Evolutionary conservation across 306 rosid species (phyloP).

Genomic region (Ammopiptanthus mongolicus): DNA sequence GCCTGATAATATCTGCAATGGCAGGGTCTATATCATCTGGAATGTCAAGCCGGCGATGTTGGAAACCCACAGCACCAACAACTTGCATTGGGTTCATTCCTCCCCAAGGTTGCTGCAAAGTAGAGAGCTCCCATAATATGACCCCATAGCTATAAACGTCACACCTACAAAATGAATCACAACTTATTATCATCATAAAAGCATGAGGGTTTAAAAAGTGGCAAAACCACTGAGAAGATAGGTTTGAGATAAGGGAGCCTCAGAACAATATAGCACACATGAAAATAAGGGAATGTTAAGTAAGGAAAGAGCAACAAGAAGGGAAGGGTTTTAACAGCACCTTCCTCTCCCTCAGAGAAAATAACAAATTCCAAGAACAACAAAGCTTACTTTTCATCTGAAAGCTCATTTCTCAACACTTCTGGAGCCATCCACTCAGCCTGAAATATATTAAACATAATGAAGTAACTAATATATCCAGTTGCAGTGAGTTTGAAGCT

Average conservation of each 20-base stretch:
- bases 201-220: not conserved
- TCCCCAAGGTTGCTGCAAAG: slow-evolving; percentile 96
- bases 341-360: not conserved
- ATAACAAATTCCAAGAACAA: slow-evolving; percentile 9
- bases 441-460: slow-evolving; percentile 46
- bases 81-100: slow-evolving; percentile 99
- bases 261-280: not conserved
- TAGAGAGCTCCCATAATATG: slow-evolving; percentile 92
- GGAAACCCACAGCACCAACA: slow-evolving; percentile 99
- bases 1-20: slow-evolving; percentile 68
- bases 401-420: slow-evolving; percentile 94
- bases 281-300: not conserved
- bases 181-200: slow-evolving; percentile 10
- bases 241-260: not conserved
- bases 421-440: slow-evolving; percentile 99
- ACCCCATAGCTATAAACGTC: slow-evolving; percentile 97
- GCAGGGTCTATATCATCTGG: slow-evolving; percentile 74
- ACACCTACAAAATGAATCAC: slow-evolving; percentile 49
- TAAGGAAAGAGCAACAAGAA: not conserved
- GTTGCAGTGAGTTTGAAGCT: not conserved
- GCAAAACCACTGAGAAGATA: not conserved
- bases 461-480: slow-evolving; percentile 25
- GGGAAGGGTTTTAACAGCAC: not conserved
- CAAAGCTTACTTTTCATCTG: slow-evolving; percentile 81
- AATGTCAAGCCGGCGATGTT: slow-evolving; percentile 99